Conservation (phyloP, 2,329 filamentous ascomycete genomes). For the Diaporthe capsici region DNA sequence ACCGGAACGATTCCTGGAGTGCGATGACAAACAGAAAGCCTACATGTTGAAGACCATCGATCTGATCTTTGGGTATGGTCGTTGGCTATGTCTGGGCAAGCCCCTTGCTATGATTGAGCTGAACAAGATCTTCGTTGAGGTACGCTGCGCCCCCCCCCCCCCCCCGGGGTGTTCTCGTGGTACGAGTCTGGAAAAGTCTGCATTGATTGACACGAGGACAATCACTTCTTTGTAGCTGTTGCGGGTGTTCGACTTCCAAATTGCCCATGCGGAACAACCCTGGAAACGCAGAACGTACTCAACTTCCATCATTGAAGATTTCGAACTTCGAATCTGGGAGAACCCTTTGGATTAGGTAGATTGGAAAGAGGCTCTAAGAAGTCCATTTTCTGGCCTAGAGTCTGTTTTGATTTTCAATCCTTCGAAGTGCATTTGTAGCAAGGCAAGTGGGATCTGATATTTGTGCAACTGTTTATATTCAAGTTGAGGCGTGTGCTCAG, state of each 20-base stretch:
- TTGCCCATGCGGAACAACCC: conserved; percentile 2
- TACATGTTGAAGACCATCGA: conserved; percentile 52
- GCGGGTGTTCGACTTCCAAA: conserved; percentile 33
- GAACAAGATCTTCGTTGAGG: conserved; percentile 54
- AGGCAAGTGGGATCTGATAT: background rate
- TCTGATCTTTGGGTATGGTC: conserved; percentile 55
- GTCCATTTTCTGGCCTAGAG: background rate
- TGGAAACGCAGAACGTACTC: conserved; percentile 15
- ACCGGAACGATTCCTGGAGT: conserved; percentile 59
- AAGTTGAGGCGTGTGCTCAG: background rate
- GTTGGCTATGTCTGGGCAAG: conserved; percentile 56
- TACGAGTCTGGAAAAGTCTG: background rate
- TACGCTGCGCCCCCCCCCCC: background rate
- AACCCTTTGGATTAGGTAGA: background rate
- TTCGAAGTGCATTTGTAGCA: too few relatives aligned
- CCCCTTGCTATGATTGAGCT: conserved; percentile 57
- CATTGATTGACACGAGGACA: background rate
- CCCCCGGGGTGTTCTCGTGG: too few relatives aligned
- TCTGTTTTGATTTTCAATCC: too few relatives aligned
- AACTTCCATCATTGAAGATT: background rate
- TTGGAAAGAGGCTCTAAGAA: background rate
- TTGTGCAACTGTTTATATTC: background rate
- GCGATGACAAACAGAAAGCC: conserved; percentile 46
- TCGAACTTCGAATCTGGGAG: conserved; percentile 17
- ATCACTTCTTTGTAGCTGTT: conserved; percentile 20